These are phyloP conservation scores for Tolypocladium inflatum DNA, from an alignment of 2,329 filamentous ascomycete genomes.

Conservation along the genomic window DNA sequence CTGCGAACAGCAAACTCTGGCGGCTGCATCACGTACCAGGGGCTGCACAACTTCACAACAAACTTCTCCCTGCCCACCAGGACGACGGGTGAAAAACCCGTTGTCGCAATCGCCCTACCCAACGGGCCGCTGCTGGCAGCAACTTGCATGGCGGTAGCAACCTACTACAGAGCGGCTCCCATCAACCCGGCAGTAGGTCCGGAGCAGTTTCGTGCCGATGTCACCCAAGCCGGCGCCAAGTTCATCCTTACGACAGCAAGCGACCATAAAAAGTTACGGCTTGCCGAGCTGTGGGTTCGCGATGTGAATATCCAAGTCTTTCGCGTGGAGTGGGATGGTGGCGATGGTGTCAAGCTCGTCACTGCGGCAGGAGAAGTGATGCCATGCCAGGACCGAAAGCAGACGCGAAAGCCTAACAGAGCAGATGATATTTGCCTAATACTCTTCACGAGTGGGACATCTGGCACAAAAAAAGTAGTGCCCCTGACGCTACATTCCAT, in stretches of 20 bases:
- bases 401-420: slow-evolving; percentile 28
- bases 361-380: slow-evolving; percentile 8
- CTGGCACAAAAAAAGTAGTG: slow-evolving; percentile 49
- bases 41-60: slow-evolving; percentile 20
- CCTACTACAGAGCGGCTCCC: slow-evolving; percentile 41
- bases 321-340: slow-evolving; percentile 24
- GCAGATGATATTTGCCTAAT: slow-evolving; percentile 39
- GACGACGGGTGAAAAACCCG: slow-evolving; percentile 21
- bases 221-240: slow-evolving; percentile 34
- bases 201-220: slow-evolving; percentile 41
- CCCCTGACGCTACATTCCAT: slow-evolving; percentile 41
- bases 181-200: slow-evolving; percentile 38
- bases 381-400: not conserved
- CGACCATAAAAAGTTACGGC: slow-evolving; percentile 28
- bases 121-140: slow-evolving; percentile 45
- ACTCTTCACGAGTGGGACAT: slow-evolving; percentile 48
- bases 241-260: slow-evolving; percentile 33
- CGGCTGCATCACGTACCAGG: slow-evolving; percentile 20
- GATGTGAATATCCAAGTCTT: slow-evolving; percentile 27
- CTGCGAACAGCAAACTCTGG: slow-evolving; percentile 14
- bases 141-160: slow-evolving; percentile 36
- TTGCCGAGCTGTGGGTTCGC: slow-evolving; percentile 18
- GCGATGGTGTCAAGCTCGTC: slow-evolving; percentile 24
- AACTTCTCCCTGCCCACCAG: slow-evolving; percentile 20
- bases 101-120: slow-evolving; percentile 40